Base-by-base conservation (phyloP, 495 filamentous ascomycete species). In the Aspergillus homomorphus region DNA sequence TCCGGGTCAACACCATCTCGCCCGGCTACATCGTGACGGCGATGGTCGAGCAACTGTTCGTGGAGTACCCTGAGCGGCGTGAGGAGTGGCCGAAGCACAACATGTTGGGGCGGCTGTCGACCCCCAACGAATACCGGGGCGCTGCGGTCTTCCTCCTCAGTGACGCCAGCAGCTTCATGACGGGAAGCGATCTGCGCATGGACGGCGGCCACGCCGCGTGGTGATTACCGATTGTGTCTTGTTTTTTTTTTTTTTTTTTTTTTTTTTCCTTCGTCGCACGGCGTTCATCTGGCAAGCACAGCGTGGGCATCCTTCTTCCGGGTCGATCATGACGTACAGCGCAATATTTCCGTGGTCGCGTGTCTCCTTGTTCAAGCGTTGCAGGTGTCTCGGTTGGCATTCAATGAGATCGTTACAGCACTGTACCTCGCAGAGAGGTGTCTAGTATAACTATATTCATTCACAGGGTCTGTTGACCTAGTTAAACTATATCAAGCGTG, bases 1-100 rank as follows among this genome's bases (percentile, higher is more conserved):
- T 98, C 70, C 89, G 93, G 3, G 92, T 96, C 59, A 98, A 98
- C 77, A 95, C 92, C 43, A 87, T 97, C 64, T 96, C 90, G 15
- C 93, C 93, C 0, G 93, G 93, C 30, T 98, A 98, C 69, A 96
- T 97, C 62, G 84, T 94, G 53, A 96, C 92, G n/a, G 81, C 83
- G 30, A 95, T 96, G 91, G 90, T 93, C 12, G 85, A 89, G 67
- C 81, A 84, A 46, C 78, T 96, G 28, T 93, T 96, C 62, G 75
- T 86, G 44, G 68, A 86, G 52, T 89, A 79, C 64, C 90, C 91
- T 7, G 90, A 96, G 73, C 81, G 90, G 38, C 77, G 77, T 56
- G 80, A 82, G 23, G 84, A 87, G 51, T 97, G 92, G 92, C 84
- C 89, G 45, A 86, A 82, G 65, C 85, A 92, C 68, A 96, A 96